Base-by-base conservation (phyloP, 169 alveolate genomes). In the Plasmodium blacklocki region DNA sequence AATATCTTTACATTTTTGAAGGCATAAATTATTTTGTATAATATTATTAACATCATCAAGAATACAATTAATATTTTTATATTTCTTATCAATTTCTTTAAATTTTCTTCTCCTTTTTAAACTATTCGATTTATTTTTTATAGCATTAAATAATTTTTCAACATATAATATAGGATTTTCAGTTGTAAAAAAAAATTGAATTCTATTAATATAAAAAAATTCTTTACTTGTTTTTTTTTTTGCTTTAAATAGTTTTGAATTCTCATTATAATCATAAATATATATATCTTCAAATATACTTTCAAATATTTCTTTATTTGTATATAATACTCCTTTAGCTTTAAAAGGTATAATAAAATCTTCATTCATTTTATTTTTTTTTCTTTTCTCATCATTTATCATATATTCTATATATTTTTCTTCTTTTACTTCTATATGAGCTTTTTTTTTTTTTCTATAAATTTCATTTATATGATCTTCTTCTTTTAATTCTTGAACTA, bases 151-250 rank as follows among this genome's bases (percentile, higher is more conserved):
- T 68, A 80, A 23, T 32, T 80, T 80, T 49, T 80, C 90, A 39
- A 47, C 73, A 45, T 80, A 80, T 1, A 68, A 8, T 32, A 80
- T 68, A 52, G 90, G 90, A 29, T 80, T 80, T 80, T 80, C 90
- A 63, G 67, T 80, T 47, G 90, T 80, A 80, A 80, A 80, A 68
- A 80, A 80, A 80, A 80, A 80, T 47, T 80, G 90, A 47, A 80
- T 80, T 80, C 90, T 56, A 54, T 80, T 26, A 52, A 80, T 80
- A 68, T 80, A 78, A 45, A 52, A 68, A 83, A 83, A 83, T 32
- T 83, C 91, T 60, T 39, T 83, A 11, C 62, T 52, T 39, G 66
- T 56, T 67, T 83, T 83, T 63, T 83, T 83, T 72, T 83, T 67
- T 67, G 59, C 91, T 62, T 26, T 83, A 83, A 83, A 83, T 60